These are phyloP conservation scores for Colletotrichum shisoi DNA, from an alignment of 2,329 filamentous ascomycete species.

Conservation along the genomic window DNA sequence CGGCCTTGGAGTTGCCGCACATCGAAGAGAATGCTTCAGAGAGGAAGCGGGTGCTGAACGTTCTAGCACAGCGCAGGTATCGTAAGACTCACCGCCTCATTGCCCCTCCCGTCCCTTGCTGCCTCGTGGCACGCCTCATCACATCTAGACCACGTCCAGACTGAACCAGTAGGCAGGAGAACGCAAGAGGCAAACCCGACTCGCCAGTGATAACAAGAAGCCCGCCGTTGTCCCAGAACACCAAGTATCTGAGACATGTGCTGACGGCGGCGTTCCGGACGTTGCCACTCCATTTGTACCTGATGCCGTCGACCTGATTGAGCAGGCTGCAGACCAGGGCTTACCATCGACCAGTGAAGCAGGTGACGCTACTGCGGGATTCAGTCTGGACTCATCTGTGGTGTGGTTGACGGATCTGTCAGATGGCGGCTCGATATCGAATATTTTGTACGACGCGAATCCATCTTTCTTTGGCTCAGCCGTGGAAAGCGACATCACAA, in stretches of 20 bases:
- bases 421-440: slow-evolving; percentile 14
- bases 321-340: slow-evolving; percentile 15
- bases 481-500: not conserved
- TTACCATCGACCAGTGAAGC: not conserved
- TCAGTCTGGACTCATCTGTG: slow-evolving; percentile 18
- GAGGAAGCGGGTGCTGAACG: slow-evolving; percentile 62
- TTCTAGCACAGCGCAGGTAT: slow-evolving; percentile 64
- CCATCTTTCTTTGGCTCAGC: not conserved
- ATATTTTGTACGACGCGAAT: slow-evolving; percentile 13
- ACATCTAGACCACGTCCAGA: slow-evolving; percentile 2
- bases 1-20: slow-evolving; percentile 55
- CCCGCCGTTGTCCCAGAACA: slow-evolving; percentile 12
- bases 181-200: slow-evolving; percentile 42
- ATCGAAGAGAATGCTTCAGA: slow-evolving; percentile 61
- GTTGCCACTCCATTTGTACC: not conserved
- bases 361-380: slow-evolving; percentile 24
- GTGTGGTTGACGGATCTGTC: slow-evolving; percentile 19
- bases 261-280: not conserved
- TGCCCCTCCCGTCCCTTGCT: not conserved
- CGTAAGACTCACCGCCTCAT: slow-evolving; percentile 46
- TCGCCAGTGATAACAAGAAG: slow-evolving; percentile 20
- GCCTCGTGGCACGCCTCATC: not conserved
- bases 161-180: slow-evolving; percentile 42
- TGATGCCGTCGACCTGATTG: slow-evolving; percentile 4
- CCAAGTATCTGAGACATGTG: slow-evolving; percentile 10